Percentiles rank a stretch among this genome's conserved stretches.
Evolutionary conservation across 495 filamentous ascomycete genomes (phyloP).

Genomic region (Cladorrhinum samala): DNA sequence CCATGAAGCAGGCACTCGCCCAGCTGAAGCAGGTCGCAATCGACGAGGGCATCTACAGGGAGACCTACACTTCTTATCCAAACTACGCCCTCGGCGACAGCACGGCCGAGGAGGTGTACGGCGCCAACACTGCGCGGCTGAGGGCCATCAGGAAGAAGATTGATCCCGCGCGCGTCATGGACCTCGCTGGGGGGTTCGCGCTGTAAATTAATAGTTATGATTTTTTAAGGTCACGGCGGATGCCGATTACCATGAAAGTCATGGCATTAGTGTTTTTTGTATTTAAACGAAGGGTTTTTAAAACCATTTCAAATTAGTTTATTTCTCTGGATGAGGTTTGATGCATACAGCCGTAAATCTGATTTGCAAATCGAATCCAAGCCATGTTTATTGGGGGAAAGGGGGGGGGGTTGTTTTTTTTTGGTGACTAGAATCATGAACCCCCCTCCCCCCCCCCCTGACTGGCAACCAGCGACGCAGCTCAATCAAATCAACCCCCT

Average conservation of each 20-base stretch:
- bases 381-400: too few relatives aligned
- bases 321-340: too few relatives aligned
- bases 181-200: constrained; percentile 18
- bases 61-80: constrained; percentile 12
- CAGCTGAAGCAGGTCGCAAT: constrained; percentile 14
- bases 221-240: neutral
- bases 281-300: too few relatives aligned
- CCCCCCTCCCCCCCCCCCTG: too few relatives aligned
- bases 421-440: too few relatives aligned
- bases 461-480: too few relatives aligned
- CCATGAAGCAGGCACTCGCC: constrained; percentile 10
- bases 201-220: constrained; percentile 8
- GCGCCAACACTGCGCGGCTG: constrained; percentile 16
- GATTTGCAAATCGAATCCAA: too few relatives aligned
- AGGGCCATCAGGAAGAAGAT: constrained; percentile 9
- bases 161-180: constrained; percentile 22
- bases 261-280: too few relatives aligned
- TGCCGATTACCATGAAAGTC: neutral
- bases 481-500: too few relatives aligned
- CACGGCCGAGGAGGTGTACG: constrained; percentile 17
- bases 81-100: constrained; percentile 19
- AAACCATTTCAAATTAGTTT: constrained; percentile 2
- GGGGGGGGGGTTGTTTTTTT: too few relatives aligned
- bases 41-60: constrained; percentile 21
- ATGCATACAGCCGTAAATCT: too few relatives aligned